Conservation (phyloP, 2,329 filamentous ascomycete genomes). For the Pseudogymnoascus sp. region DNA sequence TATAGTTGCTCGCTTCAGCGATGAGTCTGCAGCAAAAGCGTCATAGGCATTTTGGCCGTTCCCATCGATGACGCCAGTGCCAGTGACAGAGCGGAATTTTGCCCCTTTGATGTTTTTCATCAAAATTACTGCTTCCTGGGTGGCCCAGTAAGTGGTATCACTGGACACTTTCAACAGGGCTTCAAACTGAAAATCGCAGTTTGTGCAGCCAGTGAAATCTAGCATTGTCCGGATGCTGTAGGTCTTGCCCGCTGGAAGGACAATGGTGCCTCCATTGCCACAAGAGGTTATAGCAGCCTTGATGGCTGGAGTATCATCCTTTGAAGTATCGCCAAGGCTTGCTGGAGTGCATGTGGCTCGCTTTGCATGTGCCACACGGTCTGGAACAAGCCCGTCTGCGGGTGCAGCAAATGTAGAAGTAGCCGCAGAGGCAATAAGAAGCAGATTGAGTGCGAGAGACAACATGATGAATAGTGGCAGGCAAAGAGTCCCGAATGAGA, state of each 20-base stretch:
- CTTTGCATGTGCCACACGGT: slow-evolving; percentile 13
- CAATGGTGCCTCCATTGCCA: slow-evolving; percentile 37
- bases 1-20: slow-evolving; percentile 35
- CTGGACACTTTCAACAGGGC: slow-evolving; percentile 35
- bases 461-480: neutral
- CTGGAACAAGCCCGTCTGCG: neutral
- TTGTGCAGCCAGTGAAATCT: slow-evolving; percentile 34
- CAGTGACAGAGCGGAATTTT: slow-evolving; percentile 35
- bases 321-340: slow-evolving; percentile 19
- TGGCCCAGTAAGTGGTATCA: slow-evolving; percentile 36
- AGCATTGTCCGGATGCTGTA: slow-evolving; percentile 39
- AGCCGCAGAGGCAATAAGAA: neutral
- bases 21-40: slow-evolving; percentile 32
- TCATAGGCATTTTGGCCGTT: slow-evolving; percentile 40
- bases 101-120: slow-evolving; percentile 32
- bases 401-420: neutral
- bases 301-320: slow-evolving; percentile 39
- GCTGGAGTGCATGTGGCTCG: slow-evolving; percentile 21
- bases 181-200: slow-evolving; percentile 41
- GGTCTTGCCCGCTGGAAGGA: slow-evolving; percentile 35
- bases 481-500: neutral
- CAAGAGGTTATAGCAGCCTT: slow-evolving; percentile 32
- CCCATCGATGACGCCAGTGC: slow-evolving; percentile 38
- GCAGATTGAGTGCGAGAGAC: neutral
- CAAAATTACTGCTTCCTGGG: slow-evolving; percentile 34